Evolutionary conservation across 2,329 filamentous ascomycete species (phyloP), one percentile per base, ranked within the genome.

Genomic region (Fusarium cyanostomum): DNA sequence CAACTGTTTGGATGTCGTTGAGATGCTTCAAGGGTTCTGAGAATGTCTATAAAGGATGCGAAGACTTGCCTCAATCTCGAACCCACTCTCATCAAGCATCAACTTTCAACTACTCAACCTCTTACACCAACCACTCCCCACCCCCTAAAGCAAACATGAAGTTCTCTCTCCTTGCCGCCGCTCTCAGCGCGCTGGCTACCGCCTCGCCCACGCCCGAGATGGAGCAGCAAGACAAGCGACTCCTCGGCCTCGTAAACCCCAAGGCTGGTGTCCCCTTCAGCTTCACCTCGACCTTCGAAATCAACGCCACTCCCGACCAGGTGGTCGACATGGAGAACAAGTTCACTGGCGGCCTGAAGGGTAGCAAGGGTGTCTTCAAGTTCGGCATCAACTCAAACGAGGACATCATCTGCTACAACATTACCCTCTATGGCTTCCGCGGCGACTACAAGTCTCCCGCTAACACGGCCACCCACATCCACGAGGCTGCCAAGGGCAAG

Each of bases 391-490:
- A 85, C 75, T 74, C 78, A 26, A 66, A 75, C 18, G 72, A 78
- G 28, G 72, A 80, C 50, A 66, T 76, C 49, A 80, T 80, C 61
- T 80, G 78, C 75, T 80, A 78, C 72, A 81, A 84, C 74, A 85
- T 86, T 72, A 82, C 77, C 33, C 74, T 86, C 41, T 71, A 75
- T 38, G 77, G 76, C 57, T 82, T 86, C 69, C 75, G 74, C 18
- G 83, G 83, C 50, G 73, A 80, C 3, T 86, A 84, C 70, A 68
- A 78, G 64, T 85, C 82, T 8, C 75, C 78, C 0, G 84, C 84
- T 38, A 65, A 71, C 26, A 84, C 82, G 7, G 81, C 84, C 15
- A 86, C 84, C 2, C 84, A 86, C 71, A 82, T 86, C 62, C 83
- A 86, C 72, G 74, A 85, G 71, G 82, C 74, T 7, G 70, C 65